Evolutionary conservation across 2,329 filamentous ascomycete species (phyloP).

Genomic region (Aspergillus calidoustus): DNA sequence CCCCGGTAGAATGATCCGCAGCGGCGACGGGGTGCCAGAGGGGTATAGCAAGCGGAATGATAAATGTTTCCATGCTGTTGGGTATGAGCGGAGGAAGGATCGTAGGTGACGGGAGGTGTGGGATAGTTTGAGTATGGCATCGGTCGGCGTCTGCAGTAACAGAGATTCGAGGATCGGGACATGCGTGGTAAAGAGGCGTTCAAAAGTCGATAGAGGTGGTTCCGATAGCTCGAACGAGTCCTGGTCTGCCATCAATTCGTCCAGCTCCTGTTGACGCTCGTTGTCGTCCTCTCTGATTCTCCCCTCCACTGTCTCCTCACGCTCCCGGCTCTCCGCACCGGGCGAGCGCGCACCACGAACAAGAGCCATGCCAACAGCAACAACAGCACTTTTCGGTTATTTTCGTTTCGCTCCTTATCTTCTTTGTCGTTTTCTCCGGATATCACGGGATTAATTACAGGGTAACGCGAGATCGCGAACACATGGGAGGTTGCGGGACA

Average conservation of each 20-base stretch:
- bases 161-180: constrained; percentile 64
- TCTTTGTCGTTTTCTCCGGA: constrained; percentile 9
- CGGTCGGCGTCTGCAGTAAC: constrained; percentile 60
- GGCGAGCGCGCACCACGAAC: constrained; percentile 18
- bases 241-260: constrained; percentile 32
- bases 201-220: constrained; percentile 53
- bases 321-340: constrained; percentile 12
- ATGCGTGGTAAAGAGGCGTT: constrained; percentile 60
- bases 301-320: constrained; percentile 19
- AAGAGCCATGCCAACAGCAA: constrained; percentile 19
- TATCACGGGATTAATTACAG: constrained; percentile 21
- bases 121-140: constrained; percentile 61
- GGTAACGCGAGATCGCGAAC: constrained; percentile 38
- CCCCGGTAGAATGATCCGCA: constrained; percentile 40
- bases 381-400: neutral
- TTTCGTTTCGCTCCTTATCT: neutral
- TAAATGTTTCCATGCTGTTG: constrained; percentile 64
- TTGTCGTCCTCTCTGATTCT: constrained; percentile 14
- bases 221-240: constrained; percentile 22
- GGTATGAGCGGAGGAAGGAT: constrained; percentile 59
- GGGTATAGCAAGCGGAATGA: constrained; percentile 60
- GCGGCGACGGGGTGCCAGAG: constrained; percentile 38
- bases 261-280: constrained; percentile 25
- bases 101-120: constrained; percentile 62
- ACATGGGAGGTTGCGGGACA: constrained; percentile 31